These are phyloP conservation scores for Colletotrichum theobromicola DNA, from an alignment of 2,329 filamentous ascomycete species.

Conservation along the genomic window DNA sequence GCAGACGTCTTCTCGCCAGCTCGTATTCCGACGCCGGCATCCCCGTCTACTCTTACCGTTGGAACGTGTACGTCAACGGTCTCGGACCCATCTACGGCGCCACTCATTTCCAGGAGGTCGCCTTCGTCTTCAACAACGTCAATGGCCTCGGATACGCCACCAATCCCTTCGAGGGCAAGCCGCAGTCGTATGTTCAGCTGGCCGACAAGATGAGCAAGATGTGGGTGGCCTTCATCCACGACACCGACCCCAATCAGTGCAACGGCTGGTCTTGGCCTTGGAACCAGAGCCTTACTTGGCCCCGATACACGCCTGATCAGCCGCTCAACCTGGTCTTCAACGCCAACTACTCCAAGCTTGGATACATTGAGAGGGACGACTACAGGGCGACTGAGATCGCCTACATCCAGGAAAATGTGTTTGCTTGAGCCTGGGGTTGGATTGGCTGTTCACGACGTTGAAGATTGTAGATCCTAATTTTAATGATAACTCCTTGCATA, in stretches of 20 bases:
- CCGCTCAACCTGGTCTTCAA: slow-evolving; percentile 56
- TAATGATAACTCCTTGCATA: not conserved
- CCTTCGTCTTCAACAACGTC: slow-evolving; percentile 55
- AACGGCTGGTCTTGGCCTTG: not conserved
- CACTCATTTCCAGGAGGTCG: slow-evolving; percentile 32
- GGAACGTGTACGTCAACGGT: slow-evolving; percentile 40
- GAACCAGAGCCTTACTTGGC: slow-evolving; percentile 37
- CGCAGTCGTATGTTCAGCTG: slow-evolving; percentile 44
- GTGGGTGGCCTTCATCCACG: slow-evolving; percentile 56
- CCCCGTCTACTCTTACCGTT: slow-evolving; percentile 60
- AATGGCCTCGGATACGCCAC: slow-evolving; percentile 56
- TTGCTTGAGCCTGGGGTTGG: not conserved
- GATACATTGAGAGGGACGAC: slow-evolving; percentile 48
- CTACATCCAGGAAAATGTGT: slow-evolving; percentile 34
- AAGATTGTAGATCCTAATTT: not conserved
- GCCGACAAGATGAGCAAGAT: slow-evolving; percentile 53
- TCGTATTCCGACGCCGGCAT: slow-evolving; percentile 52
- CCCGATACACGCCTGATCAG: slow-evolving; percentile 42
- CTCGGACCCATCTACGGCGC: slow-evolving; percentile 25
- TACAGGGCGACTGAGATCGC: slow-evolving; percentile 47
- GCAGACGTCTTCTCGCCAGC: slow-evolving; percentile 57
- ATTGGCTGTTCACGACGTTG: not conserved
- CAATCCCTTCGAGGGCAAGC: slow-evolving; percentile 44
- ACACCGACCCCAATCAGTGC: slow-evolving; percentile 44
- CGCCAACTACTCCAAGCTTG: slow-evolving; percentile 44